phyloP scores from a whole-genome alignment of 257 asterid genomes.

The Solanum phureja region DNA sequence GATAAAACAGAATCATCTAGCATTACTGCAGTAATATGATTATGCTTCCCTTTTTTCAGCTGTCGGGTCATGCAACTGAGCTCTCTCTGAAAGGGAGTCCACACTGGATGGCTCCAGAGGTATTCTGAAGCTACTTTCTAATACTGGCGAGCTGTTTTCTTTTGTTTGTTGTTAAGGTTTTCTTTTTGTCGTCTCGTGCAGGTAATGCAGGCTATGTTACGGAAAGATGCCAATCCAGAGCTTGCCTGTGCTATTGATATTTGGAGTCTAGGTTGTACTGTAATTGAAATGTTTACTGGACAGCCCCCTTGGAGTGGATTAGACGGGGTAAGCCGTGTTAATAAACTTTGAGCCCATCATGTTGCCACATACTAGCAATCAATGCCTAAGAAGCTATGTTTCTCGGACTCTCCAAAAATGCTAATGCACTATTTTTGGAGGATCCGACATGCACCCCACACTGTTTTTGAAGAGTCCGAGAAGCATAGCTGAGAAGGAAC shows the following conservation, averaged over 20 bases:
- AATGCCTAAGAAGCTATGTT: background rate
- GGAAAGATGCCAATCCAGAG: constrained; percentile 56
- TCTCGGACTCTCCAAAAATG: background rate
- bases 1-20: background rate
- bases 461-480: background rate
- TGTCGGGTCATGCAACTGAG: constrained; percentile 27
- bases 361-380: background rate
- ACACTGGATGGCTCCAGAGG: constrained; percentile 99
- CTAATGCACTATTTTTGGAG: background rate
- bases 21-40: background rate
- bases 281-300: constrained; percentile 79
- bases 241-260: constrained; percentile 70
- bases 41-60: constrained; percentile 24
- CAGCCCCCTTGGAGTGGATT: constrained; percentile 81
- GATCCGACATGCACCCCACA: background rate
- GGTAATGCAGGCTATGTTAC: constrained; percentile 77
- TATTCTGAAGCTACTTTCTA: constrained; percentile 4
- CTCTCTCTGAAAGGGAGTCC: constrained; percentile 88
- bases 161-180: background rate
- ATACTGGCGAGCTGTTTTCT: background rate
- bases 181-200: background rate
- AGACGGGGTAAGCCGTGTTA: constrained; percentile 30
- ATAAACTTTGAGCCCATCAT: background rate
- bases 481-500: background rate
- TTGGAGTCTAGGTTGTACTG: constrained; percentile 93